These are phyloP conservation scores for Pythium periplocum DNA, from an alignment of 352 stramenopile genomes.

Conservation along the genomic window DNA sequence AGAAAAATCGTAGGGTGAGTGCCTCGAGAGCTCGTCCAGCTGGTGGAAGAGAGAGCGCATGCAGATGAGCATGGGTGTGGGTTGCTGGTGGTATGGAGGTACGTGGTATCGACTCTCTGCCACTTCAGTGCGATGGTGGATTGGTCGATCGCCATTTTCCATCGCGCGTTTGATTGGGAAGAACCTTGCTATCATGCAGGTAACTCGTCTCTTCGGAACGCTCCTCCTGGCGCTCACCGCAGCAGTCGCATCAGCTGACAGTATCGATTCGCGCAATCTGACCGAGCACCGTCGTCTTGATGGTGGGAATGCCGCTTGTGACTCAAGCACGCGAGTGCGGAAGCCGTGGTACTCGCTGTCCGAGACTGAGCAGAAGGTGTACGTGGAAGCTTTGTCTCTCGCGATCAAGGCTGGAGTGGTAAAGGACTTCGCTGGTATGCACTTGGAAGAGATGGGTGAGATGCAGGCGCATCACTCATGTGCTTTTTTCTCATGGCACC, in stretches of 20 bases:
- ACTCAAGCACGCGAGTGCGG: conserved; percentile 28
- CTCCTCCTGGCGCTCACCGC: not conserved
- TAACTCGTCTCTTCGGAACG: not conserved
- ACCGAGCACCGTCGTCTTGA: conserved; percentile 30
- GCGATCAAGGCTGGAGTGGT: conserved; percentile 39
- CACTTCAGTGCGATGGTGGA: no score
- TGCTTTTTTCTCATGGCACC: conserved; percentile 64
- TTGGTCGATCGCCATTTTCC: no score
- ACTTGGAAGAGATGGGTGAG: conserved; percentile 36
- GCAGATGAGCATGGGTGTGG: no score
- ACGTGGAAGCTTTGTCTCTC: conserved; percentile 40
- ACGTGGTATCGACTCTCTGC: no score
- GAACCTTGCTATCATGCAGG: not conserved
- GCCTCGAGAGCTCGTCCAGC: no score
- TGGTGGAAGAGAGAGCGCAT: no score
- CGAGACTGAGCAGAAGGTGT: conserved; percentile 41
- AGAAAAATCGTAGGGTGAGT: no score
- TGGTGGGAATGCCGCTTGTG: conserved; percentile 44
- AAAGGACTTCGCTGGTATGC: conserved; percentile 43
- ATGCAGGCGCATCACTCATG: conserved; percentile 52
- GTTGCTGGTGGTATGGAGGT: no score
- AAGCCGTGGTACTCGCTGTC: conserved; percentile 45
- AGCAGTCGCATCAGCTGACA: not conserved
- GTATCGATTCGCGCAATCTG: conserved; percentile 24
- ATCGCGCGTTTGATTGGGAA: no score